These are phyloP conservation scores for Venturiaceae sp. DNA, from an alignment of 2,329 filamentous ascomycete genomes.

Conservation along the genomic window DNA sequence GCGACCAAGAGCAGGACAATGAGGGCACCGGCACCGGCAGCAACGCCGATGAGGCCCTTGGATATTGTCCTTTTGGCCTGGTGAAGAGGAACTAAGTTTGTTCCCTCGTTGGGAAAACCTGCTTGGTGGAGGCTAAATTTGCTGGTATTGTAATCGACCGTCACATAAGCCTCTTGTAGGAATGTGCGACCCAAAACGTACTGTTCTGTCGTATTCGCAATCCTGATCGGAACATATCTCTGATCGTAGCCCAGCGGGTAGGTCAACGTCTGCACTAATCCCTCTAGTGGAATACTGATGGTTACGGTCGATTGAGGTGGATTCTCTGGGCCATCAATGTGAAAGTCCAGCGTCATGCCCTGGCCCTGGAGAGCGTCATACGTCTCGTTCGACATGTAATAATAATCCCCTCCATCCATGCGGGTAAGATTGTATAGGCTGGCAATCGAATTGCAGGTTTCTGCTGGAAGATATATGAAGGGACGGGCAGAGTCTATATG, in stretches of 20 bases:
- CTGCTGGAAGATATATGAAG: not conserved
- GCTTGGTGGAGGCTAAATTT: conserved; percentile 21
- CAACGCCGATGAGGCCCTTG: conserved; percentile 5
- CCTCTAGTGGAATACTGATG: conserved; percentile 20
- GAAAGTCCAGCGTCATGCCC: not conserved
- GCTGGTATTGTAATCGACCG: conserved; percentile 25
- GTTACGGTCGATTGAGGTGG: conserved; percentile 4
- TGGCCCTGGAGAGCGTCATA: not conserved
- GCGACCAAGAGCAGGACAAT: not conserved
- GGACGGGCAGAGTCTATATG: not conserved
- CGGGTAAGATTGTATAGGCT: not conserved
- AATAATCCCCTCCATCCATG: not conserved
- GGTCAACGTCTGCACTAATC: conserved; percentile 16
- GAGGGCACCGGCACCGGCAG: conserved; percentile 1
- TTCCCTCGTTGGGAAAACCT: conserved; percentile 8
- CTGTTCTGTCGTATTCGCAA: conserved; percentile 7
- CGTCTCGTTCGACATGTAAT: conserved; percentile 2
- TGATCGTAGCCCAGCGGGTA: conserved; percentile 11
- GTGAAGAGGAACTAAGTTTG: not conserved
- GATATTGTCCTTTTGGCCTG: too few relatives aligned
- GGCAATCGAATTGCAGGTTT: not conserved
- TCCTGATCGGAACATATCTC: conserved; percentile 23
- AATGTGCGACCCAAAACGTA: conserved; percentile 24
- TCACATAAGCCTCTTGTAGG: conserved; percentile 26
- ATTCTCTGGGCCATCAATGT: not conserved